phyloP scores from a whole-genome alignment of 2,329 filamentous ascomycete species.

The Pseudogymnoascus sp. region DNA sequence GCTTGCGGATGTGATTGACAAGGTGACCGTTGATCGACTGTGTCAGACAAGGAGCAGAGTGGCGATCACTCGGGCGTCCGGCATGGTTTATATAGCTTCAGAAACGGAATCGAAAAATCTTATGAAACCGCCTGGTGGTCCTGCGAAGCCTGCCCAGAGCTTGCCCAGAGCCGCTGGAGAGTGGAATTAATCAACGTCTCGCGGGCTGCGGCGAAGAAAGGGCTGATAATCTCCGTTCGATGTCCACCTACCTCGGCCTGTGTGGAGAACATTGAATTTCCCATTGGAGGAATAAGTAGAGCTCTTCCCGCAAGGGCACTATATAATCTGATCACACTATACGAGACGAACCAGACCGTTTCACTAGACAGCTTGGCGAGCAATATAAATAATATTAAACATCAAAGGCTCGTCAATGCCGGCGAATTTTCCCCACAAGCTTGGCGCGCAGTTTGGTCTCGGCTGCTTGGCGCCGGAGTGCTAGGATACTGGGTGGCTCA shows the following conservation, averaged over 20 bases:
- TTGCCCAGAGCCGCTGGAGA: background rate
- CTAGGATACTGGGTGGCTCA: background rate
- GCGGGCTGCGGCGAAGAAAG: background rate
- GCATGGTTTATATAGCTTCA: background rate
- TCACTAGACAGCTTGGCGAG: background rate
- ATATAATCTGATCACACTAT: background rate
- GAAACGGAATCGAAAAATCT: background rate
- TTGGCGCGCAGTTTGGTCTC: background rate
- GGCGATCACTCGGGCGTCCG: background rate
- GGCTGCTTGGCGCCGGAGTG: background rate
- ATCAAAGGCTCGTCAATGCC: background rate
- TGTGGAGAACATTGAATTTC: background rate
- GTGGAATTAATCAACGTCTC: background rate
- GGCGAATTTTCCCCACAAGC: background rate
- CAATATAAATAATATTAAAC: conserved; percentile 1
- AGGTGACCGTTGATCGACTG: background rate
- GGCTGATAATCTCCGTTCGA: background rate
- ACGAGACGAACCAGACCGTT: background rate
- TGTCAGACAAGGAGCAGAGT: background rate
- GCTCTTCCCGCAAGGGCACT: background rate
- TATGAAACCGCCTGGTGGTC: background rate
- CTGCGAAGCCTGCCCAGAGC: background rate
- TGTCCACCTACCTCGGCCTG: background rate
- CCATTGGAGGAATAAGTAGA: background rate
- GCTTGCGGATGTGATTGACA: background rate